Percentiles rank a stretch among this genome's conserved stretches.
Conservation (phyloP, 2,329 filamentous ascomycete genomes). For the Neurospora sp. region DNA sequence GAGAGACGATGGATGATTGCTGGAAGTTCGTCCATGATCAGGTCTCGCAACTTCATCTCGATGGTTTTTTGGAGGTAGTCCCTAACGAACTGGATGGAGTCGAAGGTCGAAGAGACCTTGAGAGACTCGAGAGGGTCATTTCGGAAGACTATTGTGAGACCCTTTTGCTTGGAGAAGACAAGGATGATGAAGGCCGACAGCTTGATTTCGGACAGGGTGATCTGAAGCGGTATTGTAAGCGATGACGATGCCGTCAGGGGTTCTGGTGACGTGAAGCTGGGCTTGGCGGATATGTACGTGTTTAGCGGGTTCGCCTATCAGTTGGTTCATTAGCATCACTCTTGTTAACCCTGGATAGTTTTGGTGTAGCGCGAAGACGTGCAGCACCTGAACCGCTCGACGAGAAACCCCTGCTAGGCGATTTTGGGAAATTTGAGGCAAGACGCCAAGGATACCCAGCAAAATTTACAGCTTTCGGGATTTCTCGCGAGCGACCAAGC, state of each 20-base stretch:
- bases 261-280: conserved; percentile 83
- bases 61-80: conserved; percentile 96
- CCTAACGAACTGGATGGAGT: conserved; percentile 95
- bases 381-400: conserved; percentile 5
- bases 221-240: conserved; percentile 93
- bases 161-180: conserved; percentile 96
- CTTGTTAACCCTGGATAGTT: conserved; percentile 24
- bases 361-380: conserved; percentile 16
- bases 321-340: conserved; percentile 36
- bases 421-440: conserved; percentile 24
- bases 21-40: conserved; percentile 97
- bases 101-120: conserved; percentile 97
- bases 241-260: conserved; percentile 85
- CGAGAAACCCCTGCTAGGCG: conserved; percentile 23
- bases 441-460: conserved; percentile 21
- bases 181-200: conserved; percentile 94
- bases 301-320: conserved; percentile 83
- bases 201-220: conserved; percentile 91
- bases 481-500: not conserved
- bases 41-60: conserved; percentile 77
- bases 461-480: conserved; percentile 2
- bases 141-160: conserved; percentile 89
- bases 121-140: conserved; percentile 97
- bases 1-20: conserved; percentile 93
- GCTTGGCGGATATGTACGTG: conserved; percentile 86